phyloP scores from a whole-genome alignment of 371 early-diverging fungal genomes.

The Syncephalis plumigaleata region DNA sequence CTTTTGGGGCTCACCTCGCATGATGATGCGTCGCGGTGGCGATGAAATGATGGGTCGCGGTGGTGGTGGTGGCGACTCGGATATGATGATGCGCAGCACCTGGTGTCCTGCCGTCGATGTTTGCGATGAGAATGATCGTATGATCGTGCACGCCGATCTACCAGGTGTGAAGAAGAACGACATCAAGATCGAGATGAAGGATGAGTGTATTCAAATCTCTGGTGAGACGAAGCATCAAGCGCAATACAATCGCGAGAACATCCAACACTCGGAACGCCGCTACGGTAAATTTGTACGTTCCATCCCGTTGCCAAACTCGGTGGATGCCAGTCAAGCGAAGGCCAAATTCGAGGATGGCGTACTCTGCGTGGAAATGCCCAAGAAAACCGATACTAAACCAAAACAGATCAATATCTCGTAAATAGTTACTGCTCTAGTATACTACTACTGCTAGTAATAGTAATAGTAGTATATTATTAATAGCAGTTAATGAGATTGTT shows the following conservation, averaged over 20 bases:
- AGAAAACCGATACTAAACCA: constrained; percentile 12
- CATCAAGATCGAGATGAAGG: constrained; percentile 16
- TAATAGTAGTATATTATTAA: too few relatives aligned
- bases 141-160: constrained; percentile 20
- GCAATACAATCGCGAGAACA: constrained; percentile 16
- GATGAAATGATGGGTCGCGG: background rate
- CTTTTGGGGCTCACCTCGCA: constrained; percentile 1
- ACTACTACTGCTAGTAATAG: too few relatives aligned
- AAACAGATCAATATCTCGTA: constrained; percentile 15
- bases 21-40: background rate
- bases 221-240: constrained; percentile 17
- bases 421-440: constrained; percentile 8
- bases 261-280: constrained; percentile 26
- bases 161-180: constrained; percentile 31
- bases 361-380: constrained; percentile 27
- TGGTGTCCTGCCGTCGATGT: constrained; percentile 17
- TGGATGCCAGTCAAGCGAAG: constrained; percentile 20
- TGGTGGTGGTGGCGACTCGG: background rate
- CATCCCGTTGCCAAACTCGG: constrained; percentile 25
- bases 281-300: constrained; percentile 27
- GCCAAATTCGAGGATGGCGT: constrained; percentile 38
- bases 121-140: constrained; percentile 19
- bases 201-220: constrained; percentile 15
- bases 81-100: background rate
- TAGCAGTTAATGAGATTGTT: too few relatives aligned